Evolutionary conservation across 495 filamentous ascomycete genomes (phyloP).

Genomic region (Trypethelium eluteriae): DNA sequence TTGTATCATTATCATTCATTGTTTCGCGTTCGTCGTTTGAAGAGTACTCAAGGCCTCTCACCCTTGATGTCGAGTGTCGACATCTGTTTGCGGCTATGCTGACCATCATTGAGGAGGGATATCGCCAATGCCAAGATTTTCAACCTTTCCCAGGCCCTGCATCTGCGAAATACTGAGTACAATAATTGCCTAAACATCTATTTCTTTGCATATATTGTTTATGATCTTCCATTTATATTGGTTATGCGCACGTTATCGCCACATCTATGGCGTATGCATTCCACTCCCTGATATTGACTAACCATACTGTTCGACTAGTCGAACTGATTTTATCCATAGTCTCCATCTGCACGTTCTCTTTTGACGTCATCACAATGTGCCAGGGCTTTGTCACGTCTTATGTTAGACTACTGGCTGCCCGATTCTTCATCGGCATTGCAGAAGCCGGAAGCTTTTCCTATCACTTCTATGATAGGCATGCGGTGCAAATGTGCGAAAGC

Average conservation of each 20-base stretch:
- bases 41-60: background rate
- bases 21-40: background rate
- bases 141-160: background rate
- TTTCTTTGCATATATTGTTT: background rate
- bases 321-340: background rate
- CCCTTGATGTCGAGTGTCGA: background rate
- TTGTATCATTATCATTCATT: background rate
- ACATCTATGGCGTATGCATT: background rate
- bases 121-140: constrained; percentile 8
- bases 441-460: constrained; percentile 42
- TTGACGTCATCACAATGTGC: constrained; percentile 17
- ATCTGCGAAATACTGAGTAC: background rate
- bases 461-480: constrained; percentile 18
- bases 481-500: constrained; percentile 19
- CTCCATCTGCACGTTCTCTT: background rate
- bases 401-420: constrained; percentile 42
- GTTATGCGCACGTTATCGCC: background rate
- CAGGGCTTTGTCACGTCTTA: constrained; percentile 35
- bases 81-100: background rate
- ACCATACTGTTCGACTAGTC: background rate
- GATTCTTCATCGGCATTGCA: constrained; percentile 49
- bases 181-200: constrained; percentile 3
- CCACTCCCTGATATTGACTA: background rate
- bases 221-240: background rate
- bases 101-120: background rate